phyloP scores from a whole-genome alignment of 352 stramenopile genomes.

The Phytophthora pinifolia region DNA sequence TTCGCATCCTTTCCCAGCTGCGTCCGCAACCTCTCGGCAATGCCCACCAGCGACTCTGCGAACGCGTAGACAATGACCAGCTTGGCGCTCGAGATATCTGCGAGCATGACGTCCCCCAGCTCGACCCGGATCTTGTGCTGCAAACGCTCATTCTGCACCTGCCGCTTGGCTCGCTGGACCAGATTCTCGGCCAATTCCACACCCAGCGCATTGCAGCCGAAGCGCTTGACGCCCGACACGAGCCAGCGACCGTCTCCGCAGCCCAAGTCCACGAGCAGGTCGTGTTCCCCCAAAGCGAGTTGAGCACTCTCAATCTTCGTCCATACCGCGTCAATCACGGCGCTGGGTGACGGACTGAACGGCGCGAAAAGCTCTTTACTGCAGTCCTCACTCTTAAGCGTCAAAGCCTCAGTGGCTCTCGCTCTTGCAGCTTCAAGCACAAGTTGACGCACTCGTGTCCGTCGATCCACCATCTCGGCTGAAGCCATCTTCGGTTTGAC shows the following conservation, averaged over 20 bases:
- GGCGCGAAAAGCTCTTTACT: slow-evolving; percentile 58
- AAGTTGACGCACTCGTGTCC: slow-evolving; percentile 48
- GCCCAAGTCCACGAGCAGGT: slow-evolving; percentile 81
- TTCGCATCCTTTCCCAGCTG: slow-evolving; percentile 43
- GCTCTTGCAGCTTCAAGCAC: slow-evolving; percentile 67
- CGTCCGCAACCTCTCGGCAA: slow-evolving; percentile 46
- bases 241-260: slow-evolving; percentile 84
- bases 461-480: slow-evolving; percentile 13
- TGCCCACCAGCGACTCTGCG: slow-evolving; percentile 65
- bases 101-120: slow-evolving; percentile 56
- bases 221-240: slow-evolving; percentile 59
- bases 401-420: slow-evolving; percentile 47
- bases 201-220: slow-evolving; percentile 59
- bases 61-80: slow-evolving; percentile 88
- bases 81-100: slow-evolving; percentile 46
- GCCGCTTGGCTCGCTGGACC: slow-evolving; percentile 34
- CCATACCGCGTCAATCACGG: slow-evolving; percentile 70
- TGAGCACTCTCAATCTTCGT: slow-evolving; percentile 30
- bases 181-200: slow-evolving; percentile 70
- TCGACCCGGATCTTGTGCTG: slow-evolving; percentile 47
- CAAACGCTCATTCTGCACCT: slow-evolving; percentile 29
- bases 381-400: slow-evolving; percentile 19
- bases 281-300: slow-evolving; percentile 24
- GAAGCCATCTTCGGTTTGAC: slow-evolving; percentile 27
- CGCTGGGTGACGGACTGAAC: slow-evolving; percentile 67